Base-by-base conservation (phyloP, 208 protist species). In the Zelonia costaricensis region DNA sequence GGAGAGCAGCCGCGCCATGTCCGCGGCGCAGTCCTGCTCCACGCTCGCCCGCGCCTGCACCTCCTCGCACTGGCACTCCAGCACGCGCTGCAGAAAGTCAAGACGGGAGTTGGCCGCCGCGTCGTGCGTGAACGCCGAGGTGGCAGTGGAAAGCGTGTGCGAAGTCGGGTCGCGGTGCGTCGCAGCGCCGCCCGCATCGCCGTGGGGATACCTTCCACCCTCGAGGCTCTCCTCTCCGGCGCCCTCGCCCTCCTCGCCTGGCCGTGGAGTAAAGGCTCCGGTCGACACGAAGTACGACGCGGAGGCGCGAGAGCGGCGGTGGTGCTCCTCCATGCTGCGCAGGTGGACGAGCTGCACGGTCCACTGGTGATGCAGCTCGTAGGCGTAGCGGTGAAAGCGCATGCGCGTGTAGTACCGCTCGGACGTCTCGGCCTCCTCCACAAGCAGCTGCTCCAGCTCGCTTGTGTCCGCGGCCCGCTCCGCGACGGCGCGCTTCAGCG, bases 351-450 rank as follows among this genome's bases (percentile, higher is more conserved):
- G 47, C 49, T 73, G 66, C 15, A 20, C 22, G 1, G 66, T 40
- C 47, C 72, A 72, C 16, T 68, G 67, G 1, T 72, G 59, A 33
- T 74, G 65, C 15, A 88, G 54, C 44, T 80, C 73, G 40, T 66
- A 36, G 0, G 65, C 25, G 49, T 71, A 68, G 40, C 70, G 78
- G 31, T 81, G 66, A 42, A 82, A 85, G 28, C 84, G 81, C 66
- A 88, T 76, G 28, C 74, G 76, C 30, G 78, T 38, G 62, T 91
- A 91, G 61, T 83, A 83, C 31, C 88, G 84, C 57, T 90, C 77
- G 3, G 82, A 74, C 13, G 43, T 86, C 53, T 94, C 88, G 44
- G 84, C 82, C 64, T 94, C 82, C 59, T 91, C 82, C 43, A 94
- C 61, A 7, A 94, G 40, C 3, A 88, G 59, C 57, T 84, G 75